Evolutionary conservation across 2,329 filamentous ascomycete species (phyloP).

Genomic region (Paracamarosporium sp.): DNA sequence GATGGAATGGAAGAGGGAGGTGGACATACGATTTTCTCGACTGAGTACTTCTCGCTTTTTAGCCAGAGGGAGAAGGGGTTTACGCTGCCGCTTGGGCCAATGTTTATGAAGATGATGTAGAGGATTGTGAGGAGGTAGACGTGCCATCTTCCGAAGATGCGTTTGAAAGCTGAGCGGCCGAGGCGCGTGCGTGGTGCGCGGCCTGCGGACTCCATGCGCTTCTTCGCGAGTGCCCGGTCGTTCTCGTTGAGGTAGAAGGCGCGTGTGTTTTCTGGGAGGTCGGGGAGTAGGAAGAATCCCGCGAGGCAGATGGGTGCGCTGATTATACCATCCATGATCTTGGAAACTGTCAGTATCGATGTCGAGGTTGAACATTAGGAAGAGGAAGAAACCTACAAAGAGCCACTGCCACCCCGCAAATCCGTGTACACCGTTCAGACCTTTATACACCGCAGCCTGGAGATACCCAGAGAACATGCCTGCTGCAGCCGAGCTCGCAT

Average conservation of each 20-base stretch:
- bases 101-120: constrained; percentile 28
- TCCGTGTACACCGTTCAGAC: constrained; percentile 65
- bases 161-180: constrained; percentile 18
- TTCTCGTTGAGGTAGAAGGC: background rate
- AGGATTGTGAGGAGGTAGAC: constrained; percentile 23
- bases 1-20: background rate
- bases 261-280: background rate
- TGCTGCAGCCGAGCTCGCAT: background rate
- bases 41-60: constrained; percentile 16
- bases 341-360: background rate
- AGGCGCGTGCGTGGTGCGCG: constrained; percentile 22
- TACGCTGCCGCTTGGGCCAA: constrained; percentile 19
- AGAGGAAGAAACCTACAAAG: background rate
- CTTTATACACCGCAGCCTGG: constrained; percentile 59
- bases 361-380: background rate
- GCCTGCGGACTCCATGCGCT: constrained; percentile 22
- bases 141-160: constrained; percentile 28
- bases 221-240: constrained; percentile 19
- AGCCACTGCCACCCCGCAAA: constrained; percentile 47
- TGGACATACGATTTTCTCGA: constrained; percentile 21
- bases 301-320: background rate
- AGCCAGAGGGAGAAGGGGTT: constrained; percentile 30
- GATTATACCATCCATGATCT: background rate
- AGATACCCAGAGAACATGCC: constrained; percentile 44
- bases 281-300: background rate